Conservation (phyloP, 768 basidiomycete genomes). For the Steccherinum ochraceum region DNA sequence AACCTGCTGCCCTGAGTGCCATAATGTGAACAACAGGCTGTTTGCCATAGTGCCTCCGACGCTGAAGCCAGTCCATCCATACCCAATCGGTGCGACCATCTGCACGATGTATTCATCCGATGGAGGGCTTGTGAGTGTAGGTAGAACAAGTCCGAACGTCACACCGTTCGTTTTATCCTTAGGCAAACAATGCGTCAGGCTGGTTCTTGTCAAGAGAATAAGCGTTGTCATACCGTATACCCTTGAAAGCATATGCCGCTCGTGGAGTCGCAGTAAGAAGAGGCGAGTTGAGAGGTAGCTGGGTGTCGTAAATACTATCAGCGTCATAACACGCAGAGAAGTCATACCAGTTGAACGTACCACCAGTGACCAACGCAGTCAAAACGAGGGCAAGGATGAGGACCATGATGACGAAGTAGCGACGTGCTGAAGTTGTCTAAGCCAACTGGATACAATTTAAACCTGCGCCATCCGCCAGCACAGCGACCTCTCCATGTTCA, state of each 20-base stretch:
- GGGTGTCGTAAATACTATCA: no score
- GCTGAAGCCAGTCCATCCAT: constrained; percentile 23
- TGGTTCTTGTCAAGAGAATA: neutral
- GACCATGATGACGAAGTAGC: no score
- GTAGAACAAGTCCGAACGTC: constrained; percentile 20
- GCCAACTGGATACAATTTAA: no score
- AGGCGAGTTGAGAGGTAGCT: constrained; percentile 14
- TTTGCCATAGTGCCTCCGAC: constrained; percentile 23
- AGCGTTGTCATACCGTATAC: constrained; percentile 9
- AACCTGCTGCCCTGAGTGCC: constrained; percentile 18
- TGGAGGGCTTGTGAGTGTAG: constrained; percentile 16
- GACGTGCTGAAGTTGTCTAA: no score
- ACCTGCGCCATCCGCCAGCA: no score
- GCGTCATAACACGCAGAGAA: no score
- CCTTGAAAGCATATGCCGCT: constrained; percentile 19
- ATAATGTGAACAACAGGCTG: constrained; percentile 22
- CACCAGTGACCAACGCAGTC: no score
- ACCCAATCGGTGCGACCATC: constrained; percentile 18
- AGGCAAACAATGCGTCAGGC: no score
- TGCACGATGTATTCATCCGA: constrained; percentile 22
- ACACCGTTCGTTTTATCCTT: constrained; percentile 19
- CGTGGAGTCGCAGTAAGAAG: constrained; percentile 16
- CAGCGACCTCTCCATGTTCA: no score
- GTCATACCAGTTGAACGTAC: no score
- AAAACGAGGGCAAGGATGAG: no score